Conservation (phyloP, 768 basidiomycete genomes). For the Termitomyces sp. region DNA sequence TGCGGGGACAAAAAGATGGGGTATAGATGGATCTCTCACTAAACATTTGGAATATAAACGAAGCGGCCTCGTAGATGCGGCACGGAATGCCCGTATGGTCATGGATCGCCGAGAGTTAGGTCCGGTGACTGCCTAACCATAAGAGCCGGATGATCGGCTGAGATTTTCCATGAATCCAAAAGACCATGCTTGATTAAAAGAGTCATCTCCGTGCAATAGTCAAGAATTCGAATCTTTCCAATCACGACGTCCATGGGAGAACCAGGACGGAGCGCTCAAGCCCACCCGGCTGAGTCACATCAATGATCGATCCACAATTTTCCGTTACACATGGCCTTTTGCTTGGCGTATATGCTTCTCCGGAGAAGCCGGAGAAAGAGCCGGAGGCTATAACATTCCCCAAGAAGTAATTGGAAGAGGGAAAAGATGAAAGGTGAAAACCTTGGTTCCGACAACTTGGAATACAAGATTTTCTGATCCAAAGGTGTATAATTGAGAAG, state of each 20-base stretch:
- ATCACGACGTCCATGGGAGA: neutral
- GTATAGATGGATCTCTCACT: neutral
- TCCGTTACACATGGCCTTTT: neutral
- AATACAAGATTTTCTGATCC: neutral
- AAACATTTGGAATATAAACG: neutral
- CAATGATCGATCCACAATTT: neutral
- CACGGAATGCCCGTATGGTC: constrained; percentile 1
- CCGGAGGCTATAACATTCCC: neutral
- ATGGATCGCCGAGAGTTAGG: neutral
- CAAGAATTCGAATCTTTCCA: neutral
- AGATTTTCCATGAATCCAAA: neutral
- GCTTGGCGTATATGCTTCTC: neutral
- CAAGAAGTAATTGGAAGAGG: neutral
- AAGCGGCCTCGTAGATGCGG: neutral
- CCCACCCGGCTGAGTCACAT: neutral
- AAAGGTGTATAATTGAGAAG: neutral
- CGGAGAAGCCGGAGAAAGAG: neutral
- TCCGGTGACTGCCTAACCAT: neutral
- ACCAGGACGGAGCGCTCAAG: neutral
- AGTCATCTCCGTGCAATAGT: neutral
- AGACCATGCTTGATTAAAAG: neutral
- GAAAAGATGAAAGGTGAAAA: no score
- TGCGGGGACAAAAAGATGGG: neutral
- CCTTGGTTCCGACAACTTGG: neutral
- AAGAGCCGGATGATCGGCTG: neutral